Conservation (phyloP, 306 rosid species). For the Erythrophleum fordii region DNA sequence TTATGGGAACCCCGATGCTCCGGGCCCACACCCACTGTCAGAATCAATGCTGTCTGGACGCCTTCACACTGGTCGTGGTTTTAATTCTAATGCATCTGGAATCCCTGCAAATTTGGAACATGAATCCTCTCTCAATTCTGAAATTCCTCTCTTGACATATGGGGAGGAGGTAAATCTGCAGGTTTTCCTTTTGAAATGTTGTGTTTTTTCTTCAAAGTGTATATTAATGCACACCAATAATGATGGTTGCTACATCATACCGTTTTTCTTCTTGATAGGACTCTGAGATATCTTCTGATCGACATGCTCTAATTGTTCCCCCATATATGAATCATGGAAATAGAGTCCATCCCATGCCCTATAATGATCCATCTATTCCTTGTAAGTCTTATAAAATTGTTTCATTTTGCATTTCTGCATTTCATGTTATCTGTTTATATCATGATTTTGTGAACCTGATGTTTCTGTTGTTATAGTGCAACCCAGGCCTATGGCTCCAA, state of each 20-base stretch:
- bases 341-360: constrained; percentile 75
- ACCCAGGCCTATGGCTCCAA: constrained; percentile 95
- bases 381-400: constrained; percentile 49
- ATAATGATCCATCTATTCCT: constrained; percentile 66
- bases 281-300: constrained; percentile 80
- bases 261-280: constrained; percentile 54
- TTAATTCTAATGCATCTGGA: constrained; percentile 54
- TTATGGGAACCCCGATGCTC: constrained; percentile 57
- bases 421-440: constrained; percentile 27
- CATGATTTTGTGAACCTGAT: not conserved
- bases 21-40: constrained; percentile 44
- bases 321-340: constrained; percentile 72
- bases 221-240: not conserved
- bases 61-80: constrained; percentile 57
- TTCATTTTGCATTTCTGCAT: constrained; percentile 6
- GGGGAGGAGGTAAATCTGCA: constrained; percentile 83
- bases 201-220: not conserved
- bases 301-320: constrained; percentile 87
- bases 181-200: constrained; percentile 15
- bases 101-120: constrained; percentile 54
- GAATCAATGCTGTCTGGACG: constrained; percentile 59
- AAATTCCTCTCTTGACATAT: constrained; percentile 83
- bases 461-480: constrained; percentile 59
- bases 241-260: not conserved
- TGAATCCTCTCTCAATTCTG: constrained; percentile 74